Evolutionary conservation across 1,284 basidiomycete species (phyloP).

Genomic region (Microbotryum silenes-acaulis): DNA sequence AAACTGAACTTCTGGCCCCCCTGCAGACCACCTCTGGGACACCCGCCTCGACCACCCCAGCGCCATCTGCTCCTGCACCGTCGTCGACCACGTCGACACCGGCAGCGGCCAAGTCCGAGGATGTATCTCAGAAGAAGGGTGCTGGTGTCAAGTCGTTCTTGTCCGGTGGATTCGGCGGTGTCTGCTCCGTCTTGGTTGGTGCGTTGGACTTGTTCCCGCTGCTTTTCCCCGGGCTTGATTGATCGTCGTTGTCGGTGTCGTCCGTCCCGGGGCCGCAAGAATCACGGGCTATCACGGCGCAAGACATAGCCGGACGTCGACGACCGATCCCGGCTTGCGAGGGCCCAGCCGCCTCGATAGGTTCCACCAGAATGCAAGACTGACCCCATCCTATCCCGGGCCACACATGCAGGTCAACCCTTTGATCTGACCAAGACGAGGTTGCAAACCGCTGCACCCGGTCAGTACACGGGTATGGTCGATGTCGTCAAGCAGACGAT

Average conservation of each 20-base stretch:
- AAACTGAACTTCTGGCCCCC: no score
- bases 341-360: not conserved
- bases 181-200: constrained; percentile 80
- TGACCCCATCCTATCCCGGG: not conserved
- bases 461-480: constrained; percentile 82
- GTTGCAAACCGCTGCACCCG: constrained; percentile 84
- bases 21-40: no score
- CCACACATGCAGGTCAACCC: constrained; percentile 63
- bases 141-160: constrained; percentile 65
- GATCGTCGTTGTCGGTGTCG: no score
- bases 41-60: no score
- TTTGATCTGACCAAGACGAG: constrained; percentile 97
- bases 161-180: constrained; percentile 85
- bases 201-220: constrained; percentile 39
- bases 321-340: not conserved
- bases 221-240: not conserved
- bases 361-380: not conserved
- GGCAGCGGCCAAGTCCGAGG: constrained; percentile 11
- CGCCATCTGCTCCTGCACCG: no score
- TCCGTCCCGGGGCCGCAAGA: no score
- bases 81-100: no score
- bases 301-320: not conserved
- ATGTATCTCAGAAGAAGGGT: constrained; percentile 14
- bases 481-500: constrained; percentile 89
- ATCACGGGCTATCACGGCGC: no score